Percentiles rank a stretch among this genome's conserved stretches.
Conservation (phyloP, 768 basidiomycete genomes). For the Leccinum ochraceum region DNA sequence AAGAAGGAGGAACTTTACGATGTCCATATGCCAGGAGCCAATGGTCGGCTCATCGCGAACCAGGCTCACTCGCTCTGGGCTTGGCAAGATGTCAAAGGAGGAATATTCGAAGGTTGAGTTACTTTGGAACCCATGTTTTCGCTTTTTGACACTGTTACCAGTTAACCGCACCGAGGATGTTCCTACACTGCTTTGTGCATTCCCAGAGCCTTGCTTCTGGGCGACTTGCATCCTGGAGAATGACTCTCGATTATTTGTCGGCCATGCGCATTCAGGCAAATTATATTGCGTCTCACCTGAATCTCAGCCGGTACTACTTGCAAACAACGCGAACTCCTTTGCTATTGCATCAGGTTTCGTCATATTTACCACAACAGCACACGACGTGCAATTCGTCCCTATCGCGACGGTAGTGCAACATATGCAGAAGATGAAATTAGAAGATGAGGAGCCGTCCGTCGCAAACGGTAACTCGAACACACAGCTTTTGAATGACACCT, state of each 20-base stretch:
- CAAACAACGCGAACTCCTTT: conserved; percentile 70
- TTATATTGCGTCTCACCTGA: conserved; percentile 49
- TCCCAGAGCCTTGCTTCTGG: conserved; percentile 64
- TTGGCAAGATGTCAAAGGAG: too few species aligned
- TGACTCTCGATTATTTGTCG: conserved; percentile 49
- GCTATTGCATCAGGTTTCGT: conserved; percentile 71
- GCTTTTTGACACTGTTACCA: too few species aligned
- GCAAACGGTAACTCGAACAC: conserved; percentile 24
- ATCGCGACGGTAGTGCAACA: conserved; percentile 15
- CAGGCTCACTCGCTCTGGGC: too few species aligned
- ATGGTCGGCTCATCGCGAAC: too few species aligned
- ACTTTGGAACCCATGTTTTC: too few species aligned
- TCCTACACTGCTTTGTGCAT: conserved; percentile 33
- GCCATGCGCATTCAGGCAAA: conserved; percentile 57
- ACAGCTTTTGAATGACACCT: conserved; percentile 31
- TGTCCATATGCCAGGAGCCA: background rate
- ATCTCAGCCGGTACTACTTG: conserved; percentile 37
- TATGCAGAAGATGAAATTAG: conserved; percentile 15
- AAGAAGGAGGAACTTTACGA: conserved; percentile 8
- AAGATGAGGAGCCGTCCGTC: conserved; percentile 20
- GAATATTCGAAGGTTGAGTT: too few species aligned
- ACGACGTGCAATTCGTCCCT: conserved; percentile 78
- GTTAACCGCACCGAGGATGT: conserved; percentile 14
- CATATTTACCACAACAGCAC: conserved; percentile 81
- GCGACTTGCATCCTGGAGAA: conserved; percentile 32